Conservation (phyloP, 2,329 filamentous ascomycete species). For the Pseudogymnoascus sp. region DNA sequence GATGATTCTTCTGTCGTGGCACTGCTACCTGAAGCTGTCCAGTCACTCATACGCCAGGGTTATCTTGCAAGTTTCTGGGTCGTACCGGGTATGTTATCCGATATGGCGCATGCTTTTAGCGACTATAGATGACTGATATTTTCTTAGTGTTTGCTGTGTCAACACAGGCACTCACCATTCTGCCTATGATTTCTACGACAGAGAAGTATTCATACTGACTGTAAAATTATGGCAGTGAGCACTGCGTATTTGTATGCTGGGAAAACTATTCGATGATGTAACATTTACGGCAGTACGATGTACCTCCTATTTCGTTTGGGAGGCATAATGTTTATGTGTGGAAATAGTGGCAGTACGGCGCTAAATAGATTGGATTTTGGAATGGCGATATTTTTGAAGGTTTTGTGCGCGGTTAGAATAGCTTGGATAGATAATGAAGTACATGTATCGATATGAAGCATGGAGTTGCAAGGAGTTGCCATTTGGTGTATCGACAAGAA, state of each 20-base stretch:
- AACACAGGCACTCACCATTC: constrained; percentile 14
- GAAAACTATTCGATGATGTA: not conserved
- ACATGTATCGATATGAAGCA: not conserved
- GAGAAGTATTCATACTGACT: constrained; percentile 11
- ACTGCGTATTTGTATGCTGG: not conserved
- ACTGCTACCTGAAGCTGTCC: constrained; percentile 11
- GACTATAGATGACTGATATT: constrained; percentile 1
- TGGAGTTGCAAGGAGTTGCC: not conserved
- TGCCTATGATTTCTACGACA: constrained; percentile 15
- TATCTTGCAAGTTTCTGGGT: constrained; percentile 17
- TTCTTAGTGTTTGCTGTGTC: constrained; percentile 10
- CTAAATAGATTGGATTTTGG: not conserved
- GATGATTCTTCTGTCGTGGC: constrained; percentile 16
- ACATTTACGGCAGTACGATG: not conserved
- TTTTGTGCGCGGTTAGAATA: not conserved
- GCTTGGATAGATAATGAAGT: not conserved
- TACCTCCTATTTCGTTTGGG: not conserved
- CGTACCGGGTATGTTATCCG: constrained; percentile 15
- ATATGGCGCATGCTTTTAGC: not conserved
- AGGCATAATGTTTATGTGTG: not conserved
- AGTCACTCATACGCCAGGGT: constrained; percentile 10
- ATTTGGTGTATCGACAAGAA: not conserved
- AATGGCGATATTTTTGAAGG: not conserved
- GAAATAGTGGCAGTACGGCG: not conserved
- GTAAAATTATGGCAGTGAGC: not conserved